These are phyloP conservation scores for Thermomyces lanuginosus DNA, from an alignment of 2,329 filamentous ascomycete genomes.

Conservation along the genomic window DNA sequence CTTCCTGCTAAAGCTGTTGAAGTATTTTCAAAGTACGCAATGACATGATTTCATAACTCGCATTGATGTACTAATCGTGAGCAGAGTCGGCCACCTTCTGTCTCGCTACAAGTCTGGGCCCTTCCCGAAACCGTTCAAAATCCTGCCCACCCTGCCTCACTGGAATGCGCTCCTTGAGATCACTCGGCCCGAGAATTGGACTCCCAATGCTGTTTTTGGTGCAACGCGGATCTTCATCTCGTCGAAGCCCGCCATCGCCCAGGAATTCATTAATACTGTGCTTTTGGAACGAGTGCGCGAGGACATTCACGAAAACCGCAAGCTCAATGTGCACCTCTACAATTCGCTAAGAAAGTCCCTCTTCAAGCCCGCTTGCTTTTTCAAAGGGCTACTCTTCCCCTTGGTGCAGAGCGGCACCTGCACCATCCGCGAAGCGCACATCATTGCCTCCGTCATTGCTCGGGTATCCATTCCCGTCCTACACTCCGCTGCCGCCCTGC, in stretches of 20 bases:
- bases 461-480: constrained; percentile 77
- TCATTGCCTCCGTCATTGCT: constrained; percentile 71
- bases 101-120: constrained; percentile 93
- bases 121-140: constrained; percentile 93
- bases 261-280: constrained; percentile 73
- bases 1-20: constrained; percentile 84
- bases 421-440: constrained; percentile 79
- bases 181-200: constrained; percentile 65
- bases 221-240: constrained; percentile 88
- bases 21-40: constrained; percentile 64
- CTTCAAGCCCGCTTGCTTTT: constrained; percentile 90
- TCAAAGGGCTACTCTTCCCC: constrained; percentile 90
- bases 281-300: constrained; percentile 82
- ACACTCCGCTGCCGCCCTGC: constrained; percentile 80
- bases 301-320: constrained; percentile 85
- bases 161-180: constrained; percentile 80
- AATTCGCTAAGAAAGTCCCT: constrained; percentile 81
- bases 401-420: constrained; percentile 73
- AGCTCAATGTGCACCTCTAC: constrained; percentile 90
- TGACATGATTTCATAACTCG: constrained; percentile 3
- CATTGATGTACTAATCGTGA: constrained; percentile 7
- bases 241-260: constrained; percentile 59
- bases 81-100: constrained; percentile 67
- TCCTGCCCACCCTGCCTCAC: constrained; percentile 76
- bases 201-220: constrained; percentile 68